phyloP scores from a whole-genome alignment of 768 basidiomycete species.

The Lactarius trivialis region DNA sequence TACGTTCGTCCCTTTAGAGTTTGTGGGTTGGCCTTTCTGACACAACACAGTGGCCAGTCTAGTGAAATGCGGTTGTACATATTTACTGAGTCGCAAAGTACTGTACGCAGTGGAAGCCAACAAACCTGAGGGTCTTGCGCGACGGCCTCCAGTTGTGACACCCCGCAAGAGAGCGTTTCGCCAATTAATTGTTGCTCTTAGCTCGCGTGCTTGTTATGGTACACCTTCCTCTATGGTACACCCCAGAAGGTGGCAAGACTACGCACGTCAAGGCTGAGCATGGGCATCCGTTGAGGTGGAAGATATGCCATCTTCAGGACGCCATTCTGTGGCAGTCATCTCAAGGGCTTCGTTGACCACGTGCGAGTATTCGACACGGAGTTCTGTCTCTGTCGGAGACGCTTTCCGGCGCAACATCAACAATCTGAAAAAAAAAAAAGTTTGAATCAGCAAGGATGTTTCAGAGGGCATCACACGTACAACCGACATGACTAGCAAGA shows the following conservation, averaged over 20 bases:
- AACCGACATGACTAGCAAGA: conserved; percentile 12
- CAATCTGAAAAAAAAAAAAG: not conserved
- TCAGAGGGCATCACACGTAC: not conserved
- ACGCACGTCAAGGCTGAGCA: not conserved
- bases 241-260: not conserved
- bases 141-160: no score
- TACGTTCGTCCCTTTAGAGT: conserved; percentile 23
- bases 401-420: conserved; percentile 19
- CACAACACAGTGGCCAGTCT: conserved; percentile 29
- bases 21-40: not conserved
- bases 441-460: not conserved
- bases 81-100: no score
- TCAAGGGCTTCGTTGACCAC: conserved; percentile 16
- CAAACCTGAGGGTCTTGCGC: no score
- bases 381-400: conserved; percentile 18
- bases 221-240: no score
- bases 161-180: no score
- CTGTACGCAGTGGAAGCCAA: no score
- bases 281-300: not conserved
- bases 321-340: not conserved
- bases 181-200: no score
- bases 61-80: conserved; percentile 41
- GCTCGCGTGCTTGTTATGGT: no score
- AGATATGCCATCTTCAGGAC: no score
- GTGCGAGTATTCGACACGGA: not conserved